These are phyloP conservation scores for Curvularia sp. DNA, from an alignment of 2,329 filamentous ascomycete genomes.

Conservation along the genomic window DNA sequence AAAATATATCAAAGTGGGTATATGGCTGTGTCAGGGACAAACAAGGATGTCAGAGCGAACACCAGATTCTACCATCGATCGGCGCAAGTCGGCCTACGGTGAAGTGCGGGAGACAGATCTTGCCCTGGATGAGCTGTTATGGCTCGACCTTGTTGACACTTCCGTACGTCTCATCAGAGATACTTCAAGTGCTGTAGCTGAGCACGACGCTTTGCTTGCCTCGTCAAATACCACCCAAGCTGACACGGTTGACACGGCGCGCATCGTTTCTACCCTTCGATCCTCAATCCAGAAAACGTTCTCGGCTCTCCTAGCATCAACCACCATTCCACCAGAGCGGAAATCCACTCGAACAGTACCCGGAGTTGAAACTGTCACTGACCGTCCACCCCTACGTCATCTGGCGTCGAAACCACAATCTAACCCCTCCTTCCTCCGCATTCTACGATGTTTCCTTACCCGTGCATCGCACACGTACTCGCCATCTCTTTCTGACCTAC, in stretches of 20 bases:
- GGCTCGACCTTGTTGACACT: constrained; percentile 70
- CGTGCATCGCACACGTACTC: constrained; percentile 77
- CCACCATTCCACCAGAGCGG: constrained; percentile 50
- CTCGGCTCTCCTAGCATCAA: constrained; percentile 80
- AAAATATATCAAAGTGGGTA: constrained; percentile 90
- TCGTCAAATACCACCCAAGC: constrained; percentile 25
- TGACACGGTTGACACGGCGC: constrained; percentile 61
- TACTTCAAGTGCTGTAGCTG: constrained; percentile 57
- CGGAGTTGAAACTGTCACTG: constrained; percentile 24
- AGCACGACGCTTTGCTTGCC: constrained; percentile 40
- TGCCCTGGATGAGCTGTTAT: constrained; percentile 67
- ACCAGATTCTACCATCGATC: constrained; percentile 49
- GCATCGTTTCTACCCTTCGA: constrained; percentile 72
- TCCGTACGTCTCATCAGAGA: constrained; percentile 63
- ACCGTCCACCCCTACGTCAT: constrained; percentile 34
- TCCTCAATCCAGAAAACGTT: constrained; percentile 88
- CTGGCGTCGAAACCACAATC: constrained; percentile 45
- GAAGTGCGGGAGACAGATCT: constrained; percentile 64
- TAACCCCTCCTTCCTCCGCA: constrained; percentile 82
- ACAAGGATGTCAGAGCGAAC: constrained; percentile 63
- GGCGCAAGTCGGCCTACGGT: constrained; percentile 42
- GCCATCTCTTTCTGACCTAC: constrained; percentile 84
- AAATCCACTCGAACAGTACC: constrained; percentile 29
- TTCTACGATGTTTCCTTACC: constrained; percentile 86
- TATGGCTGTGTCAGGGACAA: constrained; percentile 93